Evolutionary conservation across 768 basidiomycete species (phyloP), one percentile per base, ranked within the genome.

Genomic region (Naganishia kalamii): DNA sequence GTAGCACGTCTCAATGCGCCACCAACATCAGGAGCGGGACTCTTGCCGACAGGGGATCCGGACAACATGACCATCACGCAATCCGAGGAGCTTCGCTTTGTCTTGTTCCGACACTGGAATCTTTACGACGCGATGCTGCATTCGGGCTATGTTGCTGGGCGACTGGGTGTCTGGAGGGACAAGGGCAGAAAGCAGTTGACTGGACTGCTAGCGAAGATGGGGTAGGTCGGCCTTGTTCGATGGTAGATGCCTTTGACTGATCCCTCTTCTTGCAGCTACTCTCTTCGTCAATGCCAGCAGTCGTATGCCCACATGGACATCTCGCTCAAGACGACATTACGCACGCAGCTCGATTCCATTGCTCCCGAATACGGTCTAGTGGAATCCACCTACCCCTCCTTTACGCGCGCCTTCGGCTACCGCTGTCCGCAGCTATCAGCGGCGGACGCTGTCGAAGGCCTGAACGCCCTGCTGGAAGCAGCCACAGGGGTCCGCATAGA

Each of bases 71-170:
- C 87, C 32, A 85, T 99, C 68, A 85, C 90, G 41, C 82, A 87
- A 43, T 86, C 85, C 33, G 91, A 93, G 59, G 96, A 99, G 77
- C 81, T 98, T 61, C 84, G 96, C 27, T 98, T 99, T 77, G 92
- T 87, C 80, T 83, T 97, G 61, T 92, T 93, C 75, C 84, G 94
- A 63, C 96, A 98, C 80, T 99, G 96, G 96, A 97, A 88, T 32
- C 79, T 99, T 49, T 98, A 97, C 74, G 96, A 99, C 73, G 87
- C 93, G 12, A 98, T 99, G 96, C 87, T 87, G 72, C 94, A 99
- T 77, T 96, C 92, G 3, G 89, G 89, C 64, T 99, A 98, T 72
- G 88, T 99, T 19, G 93, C 92, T 7, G 88, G 89, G 57, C 92
- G 91, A 77, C 83, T 99, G 65, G 92, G 92, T 3, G 90, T 94